Conservation (phyloP, 768 basidiomycete genomes). For the Xerocomellus chrysenteron region DNA sequence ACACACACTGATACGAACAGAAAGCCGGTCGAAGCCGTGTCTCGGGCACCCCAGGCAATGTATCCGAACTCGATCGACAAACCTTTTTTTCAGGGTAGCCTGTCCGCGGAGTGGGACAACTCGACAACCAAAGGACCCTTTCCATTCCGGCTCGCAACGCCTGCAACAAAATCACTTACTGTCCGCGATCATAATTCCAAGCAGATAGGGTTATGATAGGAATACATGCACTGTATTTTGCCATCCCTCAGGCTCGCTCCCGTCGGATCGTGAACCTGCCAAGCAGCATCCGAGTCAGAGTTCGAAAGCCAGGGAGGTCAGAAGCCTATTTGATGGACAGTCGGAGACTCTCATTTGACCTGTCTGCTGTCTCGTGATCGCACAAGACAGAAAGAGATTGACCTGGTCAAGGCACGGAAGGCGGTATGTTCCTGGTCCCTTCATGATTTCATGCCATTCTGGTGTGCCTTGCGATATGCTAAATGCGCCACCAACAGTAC, state of each 20-base stretch:
- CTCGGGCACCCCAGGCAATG: not conserved
- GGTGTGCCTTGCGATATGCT: not conserved
- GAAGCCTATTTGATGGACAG: not conserved
- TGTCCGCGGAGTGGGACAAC: not conserved
- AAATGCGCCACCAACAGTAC: not conserved
- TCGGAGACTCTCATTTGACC: not conserved
- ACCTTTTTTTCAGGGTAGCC: constrained; percentile 3
- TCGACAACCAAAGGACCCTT: not conserved
- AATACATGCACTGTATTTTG: not conserved
- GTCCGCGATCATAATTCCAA: constrained; percentile 2
- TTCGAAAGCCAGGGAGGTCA: not conserved
- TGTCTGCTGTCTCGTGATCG: not conserved
- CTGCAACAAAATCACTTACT: not conserved
- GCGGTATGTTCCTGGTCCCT: not conserved
- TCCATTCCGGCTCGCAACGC: not conserved
- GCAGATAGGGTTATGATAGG: not conserved
- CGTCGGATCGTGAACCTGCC: not conserved
- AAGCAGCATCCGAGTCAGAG: not conserved
- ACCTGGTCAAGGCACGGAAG: not conserved
- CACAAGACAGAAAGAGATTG: not conserved
- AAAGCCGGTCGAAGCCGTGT: constrained; percentile 1
- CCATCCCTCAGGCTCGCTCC: not conserved
- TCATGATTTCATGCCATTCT: not conserved
- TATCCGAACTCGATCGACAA: not conserved
- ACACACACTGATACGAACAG: not conserved